Base-by-base conservation (phyloP, 1,284 basidiomycete genomes). In the Microbotryum lychnidis-dioicae region DNA sequence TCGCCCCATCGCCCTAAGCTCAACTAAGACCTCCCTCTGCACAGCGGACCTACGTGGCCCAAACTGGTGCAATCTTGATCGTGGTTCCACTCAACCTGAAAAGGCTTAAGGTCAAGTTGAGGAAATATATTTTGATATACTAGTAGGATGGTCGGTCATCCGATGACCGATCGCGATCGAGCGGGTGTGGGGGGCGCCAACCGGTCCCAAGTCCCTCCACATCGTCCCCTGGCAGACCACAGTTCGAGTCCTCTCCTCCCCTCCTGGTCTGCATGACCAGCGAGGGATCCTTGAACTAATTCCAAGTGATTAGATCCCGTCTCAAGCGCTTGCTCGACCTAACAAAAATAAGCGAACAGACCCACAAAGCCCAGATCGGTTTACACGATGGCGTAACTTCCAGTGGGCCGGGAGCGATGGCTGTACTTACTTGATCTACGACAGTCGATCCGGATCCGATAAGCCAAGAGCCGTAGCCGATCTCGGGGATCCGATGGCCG, bases 241-340 rank as follows among this genome's bases (percentile, higher is more conserved):
- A 29, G 50, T n/a, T 9, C 18, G 6, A 29, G 12, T 27, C 31
- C 6, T n/a, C 31, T 27, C 20, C 33, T n/a, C n/a, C n/a, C n/a
- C n/a, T 16, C 14, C 29, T 12, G 50, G 50, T 37, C 18, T 29
- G 50, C 16, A 33, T 25, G 50, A 27, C 27, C 27, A 27, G 27
- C 27, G 27, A 27, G 5, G 5, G 27, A 27, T 6, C 27, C 6
- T 27, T 27, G 27, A 27, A 27, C 21, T 33, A 18, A 52, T 20
- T 52, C 87, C 46, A 89, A 79, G 71, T 88, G 87, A 3, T 78
- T 81, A 70, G 87, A 79, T 6, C 85, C 84, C 44, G 77, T 78
- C 23, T 79, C 75, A 63, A 88, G 82, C 18, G 87, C 86, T 33
- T 75, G 71, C 37, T 72, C 72, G 31, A 74, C 73, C 54, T 75